These are phyloP conservation scores for Euphorbia peplus DNA, from an alignment of 345 rosid species.

Conservation along the genomic window DNA sequence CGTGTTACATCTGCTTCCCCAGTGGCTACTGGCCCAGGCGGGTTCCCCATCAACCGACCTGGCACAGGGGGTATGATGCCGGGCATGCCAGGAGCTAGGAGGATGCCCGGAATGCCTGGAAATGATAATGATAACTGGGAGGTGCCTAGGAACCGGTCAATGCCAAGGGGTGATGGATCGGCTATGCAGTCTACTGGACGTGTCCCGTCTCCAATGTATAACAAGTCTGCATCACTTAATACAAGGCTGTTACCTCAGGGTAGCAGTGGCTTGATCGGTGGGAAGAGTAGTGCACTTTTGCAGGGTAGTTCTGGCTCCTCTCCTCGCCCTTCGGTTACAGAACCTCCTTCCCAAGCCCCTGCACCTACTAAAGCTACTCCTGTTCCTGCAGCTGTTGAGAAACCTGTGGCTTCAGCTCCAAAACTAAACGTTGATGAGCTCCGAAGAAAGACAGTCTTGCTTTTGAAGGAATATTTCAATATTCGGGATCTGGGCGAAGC, in stretches of 20 bases:
- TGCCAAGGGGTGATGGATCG: conserved; percentile 74
- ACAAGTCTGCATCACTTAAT: conserved; percentile 54
- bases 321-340: conserved; percentile 31
- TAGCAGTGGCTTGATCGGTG: conserved; percentile 54
- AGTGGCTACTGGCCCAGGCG: conserved; percentile 50
- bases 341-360: conserved; percentile 30
- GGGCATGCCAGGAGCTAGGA: conserved; percentile 90
- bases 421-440: conserved; percentile 48
- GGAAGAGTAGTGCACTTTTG: conserved; percentile 73
- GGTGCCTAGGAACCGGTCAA: conserved; percentile 55
- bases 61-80: conserved; percentile 98
- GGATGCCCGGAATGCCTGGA: conserved; percentile 97
- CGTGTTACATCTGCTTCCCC: conserved; percentile 48
- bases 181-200: conserved; percentile 45
- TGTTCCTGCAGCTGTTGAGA: conserved; percentile 32
- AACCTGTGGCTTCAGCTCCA: conserved; percentile 28
- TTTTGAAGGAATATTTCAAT: conserved; percentile 71
- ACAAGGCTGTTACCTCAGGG: conserved; percentile 77
- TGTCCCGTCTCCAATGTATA: conserved; percentile 40
- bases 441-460: conserved; percentile 53
- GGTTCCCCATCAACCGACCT: conserved; percentile 66
- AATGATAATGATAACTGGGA: conserved; percentile 83
- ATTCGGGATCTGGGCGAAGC: conserved; percentile 62
- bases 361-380: conserved; percentile 25
- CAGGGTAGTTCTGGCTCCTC: conserved; percentile 49